A percentile compares a stretch with the other conserved stretches of the same genome.
phyloP scores from a whole-genome alignment of 2,329 filamentous ascomycete species.

The Epicoccum sorghinum region DNA sequence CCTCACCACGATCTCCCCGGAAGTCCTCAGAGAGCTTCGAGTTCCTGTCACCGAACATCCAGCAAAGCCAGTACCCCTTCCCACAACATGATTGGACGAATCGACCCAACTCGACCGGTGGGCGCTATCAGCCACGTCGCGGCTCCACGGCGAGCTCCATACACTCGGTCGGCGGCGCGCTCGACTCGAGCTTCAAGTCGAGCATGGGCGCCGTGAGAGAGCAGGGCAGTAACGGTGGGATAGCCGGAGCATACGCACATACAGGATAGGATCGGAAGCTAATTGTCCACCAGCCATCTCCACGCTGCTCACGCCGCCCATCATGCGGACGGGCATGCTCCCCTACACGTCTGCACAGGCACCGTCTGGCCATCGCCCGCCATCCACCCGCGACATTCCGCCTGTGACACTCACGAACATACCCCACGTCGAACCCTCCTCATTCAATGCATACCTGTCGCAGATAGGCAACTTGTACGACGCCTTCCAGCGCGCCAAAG shows the following conservation, averaged over 20 bases:
- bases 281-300: conserved; percentile 72
- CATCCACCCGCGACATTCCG: conserved; percentile 87
- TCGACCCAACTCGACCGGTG: conserved; percentile 54
- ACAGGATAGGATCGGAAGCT: conserved; percentile 12
- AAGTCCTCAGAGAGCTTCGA: conserved; percentile 58
- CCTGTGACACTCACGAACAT: conserved; percentile 92
- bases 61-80: conserved; percentile 59
- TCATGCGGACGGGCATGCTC: conserved; percentile 83
- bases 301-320: conserved; percentile 87
- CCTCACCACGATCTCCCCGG: conserved; percentile 50
- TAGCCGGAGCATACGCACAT: not conserved
- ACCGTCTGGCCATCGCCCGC: conserved; percentile 78
- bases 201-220: conserved; percentile 68
- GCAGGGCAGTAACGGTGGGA: conserved; percentile 76
- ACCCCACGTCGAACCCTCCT: conserved; percentile 75
- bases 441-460: conserved; percentile 82
- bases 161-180: conserved; percentile 81
- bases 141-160: conserved; percentile 88
- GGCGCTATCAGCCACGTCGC: conserved; percentile 65
- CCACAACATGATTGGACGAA: conserved; percentile 61
- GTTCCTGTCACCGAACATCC: conserved; percentile 51
- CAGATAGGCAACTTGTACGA: conserved; percentile 90
- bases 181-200: conserved; percentile 71
- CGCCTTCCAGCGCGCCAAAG: conserved; percentile 82
- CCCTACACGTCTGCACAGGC: conserved; percentile 74